Evolutionary conservation across 2,329 filamentous ascomycete species (phyloP).

Genomic region (Aureobasidium sp.): DNA sequence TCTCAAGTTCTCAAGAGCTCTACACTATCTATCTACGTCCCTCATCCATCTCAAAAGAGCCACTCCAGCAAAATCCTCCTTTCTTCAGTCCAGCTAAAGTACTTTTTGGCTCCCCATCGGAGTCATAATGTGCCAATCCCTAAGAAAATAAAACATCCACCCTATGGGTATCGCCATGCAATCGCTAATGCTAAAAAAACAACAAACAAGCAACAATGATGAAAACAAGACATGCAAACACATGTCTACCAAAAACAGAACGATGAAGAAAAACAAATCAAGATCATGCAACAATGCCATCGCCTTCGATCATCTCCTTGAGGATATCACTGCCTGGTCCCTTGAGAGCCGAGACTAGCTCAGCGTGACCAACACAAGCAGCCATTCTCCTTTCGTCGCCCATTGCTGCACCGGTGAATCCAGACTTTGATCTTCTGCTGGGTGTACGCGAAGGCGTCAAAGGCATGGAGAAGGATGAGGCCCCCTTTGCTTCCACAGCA

Average conservation of each 20-base stretch:
- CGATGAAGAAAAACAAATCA: not conserved
- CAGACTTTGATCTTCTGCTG: constrained; percentile 46
- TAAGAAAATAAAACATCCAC: not conserved
- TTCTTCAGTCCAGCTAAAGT: not conserved
- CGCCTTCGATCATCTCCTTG: constrained; percentile 28
- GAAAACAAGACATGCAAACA: not conserved
- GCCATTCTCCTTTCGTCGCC: constrained; percentile 52
- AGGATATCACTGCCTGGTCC: constrained; percentile 28
- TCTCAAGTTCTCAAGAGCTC: not conserved
- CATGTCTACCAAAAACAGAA: not conserved
- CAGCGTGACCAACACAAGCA: constrained; percentile 26
- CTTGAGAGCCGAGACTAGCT: constrained; percentile 24
- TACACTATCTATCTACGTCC: not conserved
- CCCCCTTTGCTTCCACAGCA: constrained; percentile 52
- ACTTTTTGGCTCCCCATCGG: not conserved
- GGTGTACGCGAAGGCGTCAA: constrained; percentile 61
- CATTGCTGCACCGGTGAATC: constrained; percentile 30
- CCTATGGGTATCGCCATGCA: not conserved
- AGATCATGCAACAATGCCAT: constrained; percentile 10
- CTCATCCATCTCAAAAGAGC: not conserved
- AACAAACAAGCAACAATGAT: not conserved
- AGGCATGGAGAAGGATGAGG: constrained; percentile 51
- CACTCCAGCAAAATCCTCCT: not conserved
- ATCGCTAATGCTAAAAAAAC: not conserved
- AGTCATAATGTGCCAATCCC: not conserved